Evolutionary conservation across 352 stramenopile species (phyloP), one percentile per base, ranked within the genome.

Genomic region (Phytophthora sp.): DNA sequence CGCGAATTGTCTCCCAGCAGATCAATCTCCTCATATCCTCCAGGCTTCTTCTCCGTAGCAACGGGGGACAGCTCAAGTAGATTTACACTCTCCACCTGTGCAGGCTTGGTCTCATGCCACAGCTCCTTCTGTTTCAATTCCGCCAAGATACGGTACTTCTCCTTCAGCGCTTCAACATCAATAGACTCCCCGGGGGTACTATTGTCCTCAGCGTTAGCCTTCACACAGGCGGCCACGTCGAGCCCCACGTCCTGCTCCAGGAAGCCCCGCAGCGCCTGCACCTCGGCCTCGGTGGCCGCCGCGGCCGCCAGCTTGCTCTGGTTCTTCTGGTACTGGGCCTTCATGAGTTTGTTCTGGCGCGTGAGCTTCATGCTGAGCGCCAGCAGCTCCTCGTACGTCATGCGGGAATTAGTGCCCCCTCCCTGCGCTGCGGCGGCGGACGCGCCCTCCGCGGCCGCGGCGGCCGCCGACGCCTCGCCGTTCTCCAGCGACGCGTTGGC

Each of bases 301-400:
- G 81, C 66, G 52, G 74, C 60, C 11, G 50, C 45, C 32, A 90
- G 69, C 2, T 81, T 76, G 41, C 45, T 66, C 61, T 92, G 79
- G 58, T 79, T 87, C 64, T 91, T 91, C 61, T 92, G 85, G 53
- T 92, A 89, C 66, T 94, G 85, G 5, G 62, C 64, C 62, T 92
- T 92, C 84, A 94, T 91, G 35, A 94, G 66, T 58, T 94, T 94
- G 72, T 96, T 96, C 66, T 96, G 87, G 15, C 87, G 74, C 56
- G 85, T 96, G 49, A 94, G 79, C 69, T 96, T 96, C 85, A 94
- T 92, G 50, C 84, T 96, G 27, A 96, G 75, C 41, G 79, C 66
- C 28, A 96, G 69, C 3, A 96, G 62, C 58, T 96, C 84, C 23
- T 96, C 87, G 54, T 96, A 96, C 44, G 80, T 82, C 68, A 86